Percentiles rank a stretch among this genome's conserved stretches.
Evolutionary conservation across 768 basidiomycete species (phyloP).

Genomic region (Candolleomyces eurysporus): DNA sequence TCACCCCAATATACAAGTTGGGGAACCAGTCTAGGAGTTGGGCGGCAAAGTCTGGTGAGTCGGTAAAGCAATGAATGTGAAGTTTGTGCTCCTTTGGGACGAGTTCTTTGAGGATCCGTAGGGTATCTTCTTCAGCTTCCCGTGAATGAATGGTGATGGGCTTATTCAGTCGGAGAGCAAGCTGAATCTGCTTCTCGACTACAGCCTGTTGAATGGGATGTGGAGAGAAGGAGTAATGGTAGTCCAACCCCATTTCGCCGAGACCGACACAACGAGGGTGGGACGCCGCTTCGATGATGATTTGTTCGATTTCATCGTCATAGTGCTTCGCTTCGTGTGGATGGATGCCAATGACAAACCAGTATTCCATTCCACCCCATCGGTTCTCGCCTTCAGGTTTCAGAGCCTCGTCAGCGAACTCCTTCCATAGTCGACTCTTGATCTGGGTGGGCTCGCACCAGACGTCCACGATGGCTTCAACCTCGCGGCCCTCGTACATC

Average conservation of each 20-base stretch:
- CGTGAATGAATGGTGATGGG: slow-evolving; percentile 85
- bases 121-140: slow-evolving; percentile 82
- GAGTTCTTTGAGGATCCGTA: slow-evolving; percentile 70
- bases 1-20: slow-evolving; percentile 82
- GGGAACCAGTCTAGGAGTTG: slow-evolving; percentile 75
- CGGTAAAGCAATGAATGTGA: slow-evolving; percentile 88
- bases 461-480: slow-evolving; percentile 76
- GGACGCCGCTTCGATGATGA: slow-evolving; percentile 68
- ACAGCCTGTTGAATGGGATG: slow-evolving; percentile 64
- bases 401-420: slow-evolving; percentile 70
- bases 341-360: slow-evolving; percentile 72
- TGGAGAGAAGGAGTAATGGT: slow-evolving; percentile 79
- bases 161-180: slow-evolving; percentile 67
- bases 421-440: slow-evolving; percentile 49
- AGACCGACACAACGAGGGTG: slow-evolving; percentile 85
- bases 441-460: slow-evolving; percentile 84
- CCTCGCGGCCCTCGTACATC: slow-evolving; percentile 54
- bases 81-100: slow-evolving; percentile 74
- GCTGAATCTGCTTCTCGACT: slow-evolving; percentile 64
- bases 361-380: slow-evolving; percentile 75
- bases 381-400: slow-evolving; percentile 34
- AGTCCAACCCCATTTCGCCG: slow-evolving; percentile 89
- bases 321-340: slow-evolving; percentile 76
- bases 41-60: slow-evolving; percentile 70
- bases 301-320: slow-evolving; percentile 59